Evolutionary conservation across 805 yeast genomes (phyloP).

Genomic region (Pichia exigua): DNA sequence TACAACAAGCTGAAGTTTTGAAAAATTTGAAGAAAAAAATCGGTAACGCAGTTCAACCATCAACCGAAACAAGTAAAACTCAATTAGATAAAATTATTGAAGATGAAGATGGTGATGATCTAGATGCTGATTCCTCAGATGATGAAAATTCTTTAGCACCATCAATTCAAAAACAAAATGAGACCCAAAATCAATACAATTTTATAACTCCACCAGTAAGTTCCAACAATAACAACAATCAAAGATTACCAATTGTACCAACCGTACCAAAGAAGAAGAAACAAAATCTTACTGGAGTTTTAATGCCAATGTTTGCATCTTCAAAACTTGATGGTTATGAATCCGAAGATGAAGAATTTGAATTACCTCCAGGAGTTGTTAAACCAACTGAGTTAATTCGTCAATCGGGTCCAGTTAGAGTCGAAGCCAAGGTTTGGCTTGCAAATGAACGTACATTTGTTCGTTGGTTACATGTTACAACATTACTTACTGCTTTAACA

Average conservation of each 20-base stretch:
- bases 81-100: constrained; percentile 29
- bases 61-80: constrained; percentile 17
- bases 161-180: background rate
- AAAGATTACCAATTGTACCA: constrained; percentile 3
- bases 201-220: background rate
- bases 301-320: constrained; percentile 27
- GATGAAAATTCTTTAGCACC: constrained; percentile 41
- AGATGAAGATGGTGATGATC: constrained; percentile 27
- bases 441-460: constrained; percentile 97
- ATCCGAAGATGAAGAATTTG: constrained; percentile 82
- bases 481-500: constrained; percentile 76
- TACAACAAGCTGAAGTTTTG: constrained; percentile 31
- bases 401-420: constrained; percentile 85
- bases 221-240: constrained; percentile 3
- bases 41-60: constrained; percentile 32
- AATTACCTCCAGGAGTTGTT: constrained; percentile 80
- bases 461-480: constrained; percentile 88
- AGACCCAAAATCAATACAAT: background rate
- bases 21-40: constrained; percentile 35
- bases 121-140: constrained; percentile 45
- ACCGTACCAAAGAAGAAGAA: constrained; percentile 10
- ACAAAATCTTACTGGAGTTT: constrained; percentile 17
- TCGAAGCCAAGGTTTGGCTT: constrained; percentile 97
- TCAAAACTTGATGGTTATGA: constrained; percentile 38
- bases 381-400: constrained; percentile 75